Conservation (phyloP, 371 early-diverging fungal genomes). For the Mucor piriformis region DNA sequence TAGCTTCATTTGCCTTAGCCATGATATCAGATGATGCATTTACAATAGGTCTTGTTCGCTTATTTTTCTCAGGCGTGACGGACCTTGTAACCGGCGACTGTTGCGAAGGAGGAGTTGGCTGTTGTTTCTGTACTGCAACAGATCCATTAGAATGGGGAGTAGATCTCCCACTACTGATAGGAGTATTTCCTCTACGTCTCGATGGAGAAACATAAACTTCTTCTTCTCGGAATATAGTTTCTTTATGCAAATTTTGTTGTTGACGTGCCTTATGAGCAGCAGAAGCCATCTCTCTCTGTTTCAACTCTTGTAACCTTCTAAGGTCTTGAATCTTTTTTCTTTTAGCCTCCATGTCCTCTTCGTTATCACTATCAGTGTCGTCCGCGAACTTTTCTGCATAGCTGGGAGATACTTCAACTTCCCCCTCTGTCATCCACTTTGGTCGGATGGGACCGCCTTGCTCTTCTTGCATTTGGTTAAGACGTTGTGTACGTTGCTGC, state of each 20-base stretch:
- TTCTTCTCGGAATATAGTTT: slow-evolving; percentile 24
- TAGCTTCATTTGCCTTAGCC: slow-evolving; percentile 40
- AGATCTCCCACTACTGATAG: slow-evolving; percentile 14
- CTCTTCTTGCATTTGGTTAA: slow-evolving; percentile 46
- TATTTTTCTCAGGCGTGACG: background rate
- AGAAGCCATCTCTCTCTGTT: slow-evolving; percentile 14
- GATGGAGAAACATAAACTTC: slow-evolving; percentile 61
- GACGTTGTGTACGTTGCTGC: slow-evolving; percentile 39
- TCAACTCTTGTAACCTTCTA: slow-evolving; percentile 4
- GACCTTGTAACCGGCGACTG: background rate
- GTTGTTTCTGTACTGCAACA: background rate
- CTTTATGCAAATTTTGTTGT: slow-evolving; percentile 25
- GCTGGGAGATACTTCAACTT: background rate
- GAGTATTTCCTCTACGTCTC: slow-evolving; percentile 38
- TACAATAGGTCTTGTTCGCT: slow-evolving; percentile 30
- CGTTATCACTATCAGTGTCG: slow-evolving; percentile 27
- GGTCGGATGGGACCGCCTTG: slow-evolving; percentile 33
- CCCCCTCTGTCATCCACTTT: slow-evolving; percentile 17
- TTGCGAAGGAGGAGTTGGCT: background rate
- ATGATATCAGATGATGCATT: slow-evolving; percentile 26
- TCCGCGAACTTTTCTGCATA: slow-evolving; percentile 36
- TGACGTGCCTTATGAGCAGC: slow-evolving; percentile 22
- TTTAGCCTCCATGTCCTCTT: slow-evolving; percentile 4
- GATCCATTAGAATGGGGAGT: slow-evolving; percentile 2
- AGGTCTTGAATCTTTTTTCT: slow-evolving; percentile 7